Conservation (phyloP, 352 stramenopile species). For the Nothophytophthora sp. region DNA sequence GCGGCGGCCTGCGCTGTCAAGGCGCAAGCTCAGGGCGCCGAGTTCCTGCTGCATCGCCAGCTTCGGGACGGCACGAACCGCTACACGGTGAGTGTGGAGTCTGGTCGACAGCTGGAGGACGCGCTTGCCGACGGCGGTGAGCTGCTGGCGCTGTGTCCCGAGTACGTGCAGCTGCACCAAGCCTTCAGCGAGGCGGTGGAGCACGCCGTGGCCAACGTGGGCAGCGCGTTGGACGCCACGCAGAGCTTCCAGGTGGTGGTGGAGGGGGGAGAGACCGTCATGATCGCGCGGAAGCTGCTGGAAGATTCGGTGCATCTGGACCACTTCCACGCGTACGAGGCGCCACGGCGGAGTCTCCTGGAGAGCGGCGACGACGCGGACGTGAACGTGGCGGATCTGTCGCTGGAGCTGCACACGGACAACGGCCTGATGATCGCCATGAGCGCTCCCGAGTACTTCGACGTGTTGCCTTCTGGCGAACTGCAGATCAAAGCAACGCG, state of each 20-base stretch:
- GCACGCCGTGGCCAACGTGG: constrained; percentile 54
- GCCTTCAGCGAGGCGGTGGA: constrained; percentile 62
- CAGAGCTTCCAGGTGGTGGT: constrained; percentile 45
- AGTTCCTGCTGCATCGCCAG: constrained; percentile 69
- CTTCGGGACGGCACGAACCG: constrained; percentile 72
- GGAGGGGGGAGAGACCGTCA: constrained; percentile 28
- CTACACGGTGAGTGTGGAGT: constrained; percentile 75
- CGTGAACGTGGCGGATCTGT: constrained; percentile 42
- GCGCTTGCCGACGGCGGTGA: constrained; percentile 30
- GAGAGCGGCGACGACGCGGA: constrained; percentile 6
- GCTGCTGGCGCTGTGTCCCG: constrained; percentile 49
- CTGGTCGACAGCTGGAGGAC: constrained; percentile 40
- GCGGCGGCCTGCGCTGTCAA: constrained; percentile 60
- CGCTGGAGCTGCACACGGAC: constrained; percentile 77
- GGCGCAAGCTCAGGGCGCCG: constrained; percentile 42
- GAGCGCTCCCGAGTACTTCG: constrained; percentile 71
- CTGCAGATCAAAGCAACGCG: constrained; percentile 46
- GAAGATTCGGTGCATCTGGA: constrained; percentile 76
- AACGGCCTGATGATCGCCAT: constrained; percentile 78
- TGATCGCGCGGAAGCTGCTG: constrained; percentile 60
- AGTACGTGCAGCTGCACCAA: constrained; percentile 53
- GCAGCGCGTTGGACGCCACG: constrained; percentile 56
- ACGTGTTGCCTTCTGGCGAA: constrained; percentile 42
- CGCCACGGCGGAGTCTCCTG: constrained; percentile 1
- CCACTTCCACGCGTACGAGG: constrained; percentile 82